Evolutionary conservation across 495 filamentous ascomycete species (phyloP), one percentile per base, ranked within the genome.

Genomic region (Penicillium arizonense): DNA sequence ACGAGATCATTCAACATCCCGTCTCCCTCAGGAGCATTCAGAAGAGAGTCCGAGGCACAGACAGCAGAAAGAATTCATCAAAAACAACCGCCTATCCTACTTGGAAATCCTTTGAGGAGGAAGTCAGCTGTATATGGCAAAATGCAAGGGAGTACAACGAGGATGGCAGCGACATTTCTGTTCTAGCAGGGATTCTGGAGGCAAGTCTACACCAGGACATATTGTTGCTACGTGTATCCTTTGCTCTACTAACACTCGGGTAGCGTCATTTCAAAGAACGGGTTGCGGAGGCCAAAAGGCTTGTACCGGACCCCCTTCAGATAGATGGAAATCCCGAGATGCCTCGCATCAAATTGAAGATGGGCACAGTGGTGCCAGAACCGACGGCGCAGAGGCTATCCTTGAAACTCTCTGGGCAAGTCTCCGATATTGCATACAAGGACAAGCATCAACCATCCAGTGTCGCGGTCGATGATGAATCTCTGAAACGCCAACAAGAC

Each of bases 61-160:
- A 84, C 47, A 87, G 86, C 10, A 76, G 86, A 47, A 77, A 81
- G 44, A 76, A 80, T 32, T 76, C 79, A 4, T 86, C 87, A 1
- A 82, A 80, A n/a, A 67, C 80, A 11, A 88, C 85, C 24, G 82
- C 87, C 30, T 86, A 90, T 66, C 87, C 87, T 56, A 85, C 69
- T 20, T 96, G 91, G 91, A 70, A 83, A 37, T 77, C 82, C 3
- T 93, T 96, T 52, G 89, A 91, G 67, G 82, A 87, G 11, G 89
- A 87, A 52, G 76, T 89, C 40, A 84, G 79, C 55, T 80, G 86
- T 47, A 86, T 96, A 26, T 95, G 90, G 88, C 81, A 77, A 34
- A 96, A 96, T 71, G 92, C 91, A 4, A 83, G 85, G 44, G 81
- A 84, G 26, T 96, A 91, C 69, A 96, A 96, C 58, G 91, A 95